Conservation (phyloP, 1,284 basidiomycete species). For the Irpex rosettiformis region DNA sequence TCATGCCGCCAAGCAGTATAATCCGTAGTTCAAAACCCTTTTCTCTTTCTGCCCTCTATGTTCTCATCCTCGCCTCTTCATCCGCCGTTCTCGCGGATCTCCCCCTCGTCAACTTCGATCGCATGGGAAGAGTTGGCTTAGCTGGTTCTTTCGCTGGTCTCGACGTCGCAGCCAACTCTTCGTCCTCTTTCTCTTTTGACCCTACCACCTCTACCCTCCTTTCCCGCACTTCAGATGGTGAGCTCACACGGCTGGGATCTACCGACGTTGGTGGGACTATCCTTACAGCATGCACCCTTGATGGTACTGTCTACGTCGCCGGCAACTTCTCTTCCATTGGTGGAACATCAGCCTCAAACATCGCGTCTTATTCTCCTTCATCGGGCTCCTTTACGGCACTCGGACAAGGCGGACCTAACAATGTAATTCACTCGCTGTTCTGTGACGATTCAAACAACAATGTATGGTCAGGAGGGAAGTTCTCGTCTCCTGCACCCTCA, state of each 20-base stretch:
- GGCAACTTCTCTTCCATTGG: slow-evolving; percentile 74
- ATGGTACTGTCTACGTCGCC: slow-evolving; percentile 66
- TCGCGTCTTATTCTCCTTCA: slow-evolving; percentile 70
- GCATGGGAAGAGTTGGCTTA: slow-evolving; percentile 87
- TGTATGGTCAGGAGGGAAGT: slow-evolving; percentile 86
- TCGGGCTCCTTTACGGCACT: slow-evolving; percentile 58
- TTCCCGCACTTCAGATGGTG: slow-evolving; percentile 59
- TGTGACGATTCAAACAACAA: slow-evolving; percentile 74
- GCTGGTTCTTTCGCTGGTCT: slow-evolving; percentile 86
- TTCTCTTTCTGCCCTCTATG: slow-evolving; percentile 2
- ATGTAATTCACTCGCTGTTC: slow-evolving; percentile 71
- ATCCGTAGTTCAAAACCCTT: not conserved
- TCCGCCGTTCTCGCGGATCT: slow-evolving; percentile 49
- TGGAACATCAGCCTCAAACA: slow-evolving; percentile 54
- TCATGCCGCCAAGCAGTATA: slow-evolving; percentile 1
- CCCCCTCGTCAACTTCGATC: slow-evolving; percentile 84
- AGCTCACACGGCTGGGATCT: slow-evolving; percentile 59
- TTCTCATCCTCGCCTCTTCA: slow-evolving; percentile 1
- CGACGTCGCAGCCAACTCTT: slow-evolving; percentile 64
- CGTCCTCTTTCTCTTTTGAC: slow-evolving; percentile 53
- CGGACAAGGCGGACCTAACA: slow-evolving; percentile 63
- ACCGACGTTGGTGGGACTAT: slow-evolving; percentile 72
- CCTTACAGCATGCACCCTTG: slow-evolving; percentile 60
- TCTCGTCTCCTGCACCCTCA: slow-evolving; percentile 66
- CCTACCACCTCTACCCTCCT: slow-evolving; percentile 67